phyloP scores from a whole-genome alignment of 257 asterid genomes.

The Solanum chmielewskii region DNA sequence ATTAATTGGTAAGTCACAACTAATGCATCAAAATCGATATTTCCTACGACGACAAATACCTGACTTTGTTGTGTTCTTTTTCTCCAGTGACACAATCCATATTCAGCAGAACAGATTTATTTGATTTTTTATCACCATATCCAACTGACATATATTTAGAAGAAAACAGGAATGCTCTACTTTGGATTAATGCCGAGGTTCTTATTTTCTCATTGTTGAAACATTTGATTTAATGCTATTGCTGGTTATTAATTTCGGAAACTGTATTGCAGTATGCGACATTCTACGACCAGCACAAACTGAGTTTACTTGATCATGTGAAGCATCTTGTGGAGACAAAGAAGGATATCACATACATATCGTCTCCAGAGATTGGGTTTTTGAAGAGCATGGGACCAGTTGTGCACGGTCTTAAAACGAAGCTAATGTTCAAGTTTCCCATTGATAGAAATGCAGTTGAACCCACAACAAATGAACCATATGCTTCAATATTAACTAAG shows the following conservation, averaged over 20 bases:
- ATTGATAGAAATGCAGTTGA: slow-evolving; percentile 22
- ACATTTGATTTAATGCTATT: not conserved
- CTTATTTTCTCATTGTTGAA: not conserved
- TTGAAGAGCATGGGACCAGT: slow-evolving; percentile 43
- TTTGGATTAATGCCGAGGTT: slow-evolving; percentile 90
- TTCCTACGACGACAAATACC: not conserved
- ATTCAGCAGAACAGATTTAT: not conserved
- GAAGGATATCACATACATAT: slow-evolving; percentile 53
- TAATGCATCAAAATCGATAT: not conserved
- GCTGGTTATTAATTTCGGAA: not conserved
- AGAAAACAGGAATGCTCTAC: slow-evolving; percentile 12
- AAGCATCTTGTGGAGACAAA: slow-evolving; percentile 1
- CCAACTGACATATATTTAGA: slow-evolving; percentile 23
- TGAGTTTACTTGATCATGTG: slow-evolving; percentile 27
- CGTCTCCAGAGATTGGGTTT: slow-evolving; percentile 92
- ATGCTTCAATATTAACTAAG: slow-evolving; percentile 36
- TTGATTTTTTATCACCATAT: not conserved
- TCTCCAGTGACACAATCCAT: not conserved
- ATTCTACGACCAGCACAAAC: slow-evolving; percentile 62
- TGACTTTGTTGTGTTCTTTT: not conserved
- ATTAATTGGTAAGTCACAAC: slow-evolving; percentile 33
- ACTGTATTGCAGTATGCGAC: slow-evolving; percentile 37
- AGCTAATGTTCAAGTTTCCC: slow-evolving; percentile 45
- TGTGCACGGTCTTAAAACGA: slow-evolving; percentile 28
- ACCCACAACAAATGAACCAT: slow-evolving; percentile 50